phyloP scores from a whole-genome alignment of 2,329 filamentous ascomycete genomes.

The Davidsoniella eucalypti region DNA sequence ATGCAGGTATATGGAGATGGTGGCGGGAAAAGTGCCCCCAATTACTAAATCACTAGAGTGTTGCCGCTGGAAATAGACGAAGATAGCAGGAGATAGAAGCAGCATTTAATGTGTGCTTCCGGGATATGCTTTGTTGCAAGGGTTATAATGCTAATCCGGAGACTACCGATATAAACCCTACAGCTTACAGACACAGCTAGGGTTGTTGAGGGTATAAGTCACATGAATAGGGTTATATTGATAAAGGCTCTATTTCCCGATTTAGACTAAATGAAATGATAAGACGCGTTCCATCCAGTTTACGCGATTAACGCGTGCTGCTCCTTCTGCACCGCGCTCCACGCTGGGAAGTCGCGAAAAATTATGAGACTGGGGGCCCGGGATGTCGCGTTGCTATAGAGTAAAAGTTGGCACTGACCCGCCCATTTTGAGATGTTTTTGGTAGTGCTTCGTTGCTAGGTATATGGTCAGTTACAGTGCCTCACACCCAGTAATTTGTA shows the following conservation, averaged over 20 bases:
- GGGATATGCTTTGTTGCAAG: not conserved
- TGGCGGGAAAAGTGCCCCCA: not conserved
- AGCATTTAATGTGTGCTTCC: not conserved
- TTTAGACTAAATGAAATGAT: conserved; percentile 1
- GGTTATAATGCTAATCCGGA: not conserved
- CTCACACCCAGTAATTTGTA: no score
- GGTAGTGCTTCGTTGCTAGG: no score
- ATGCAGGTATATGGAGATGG: not conserved
- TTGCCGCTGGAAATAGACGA: conserved; percentile 12
- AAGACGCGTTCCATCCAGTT: not conserved
- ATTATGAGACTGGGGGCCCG: not conserved
- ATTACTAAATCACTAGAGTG: not conserved
- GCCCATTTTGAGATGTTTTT: no score
- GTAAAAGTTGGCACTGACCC: no score
- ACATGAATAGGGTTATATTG: no score
- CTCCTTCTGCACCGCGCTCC: not conserved
- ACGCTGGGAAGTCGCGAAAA: not conserved
- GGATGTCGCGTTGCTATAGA: conserved; percentile 6
- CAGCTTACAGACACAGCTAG: no score
- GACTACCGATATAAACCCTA: no score
- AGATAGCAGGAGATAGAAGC: conserved; percentile 11
- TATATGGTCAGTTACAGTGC: no score
- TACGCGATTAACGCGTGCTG: conserved; percentile 1
- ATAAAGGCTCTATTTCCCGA: not conserved
- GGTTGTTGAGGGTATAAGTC: no score